Evolutionary conservation across 768 basidiomycete genomes (phyloP).

Genomic region (Pisolithus orientalis): DNA sequence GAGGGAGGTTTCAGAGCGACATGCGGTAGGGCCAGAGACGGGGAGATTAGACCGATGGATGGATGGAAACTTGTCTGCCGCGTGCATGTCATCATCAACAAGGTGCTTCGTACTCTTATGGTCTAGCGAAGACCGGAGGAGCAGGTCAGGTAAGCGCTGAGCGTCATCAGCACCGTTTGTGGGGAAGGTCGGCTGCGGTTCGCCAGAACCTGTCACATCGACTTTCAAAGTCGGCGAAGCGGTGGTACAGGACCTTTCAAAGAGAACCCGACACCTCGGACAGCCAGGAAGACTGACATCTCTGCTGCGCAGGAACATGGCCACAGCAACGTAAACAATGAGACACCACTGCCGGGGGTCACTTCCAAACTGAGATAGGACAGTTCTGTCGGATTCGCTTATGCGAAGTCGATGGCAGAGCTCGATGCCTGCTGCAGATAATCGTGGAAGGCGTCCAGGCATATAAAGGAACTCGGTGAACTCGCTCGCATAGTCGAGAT

Average conservation of each 20-base stretch:
- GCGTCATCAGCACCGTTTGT: not conserved
- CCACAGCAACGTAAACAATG: not conserved
- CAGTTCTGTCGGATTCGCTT: too few species aligned
- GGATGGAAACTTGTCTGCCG: too few species aligned
- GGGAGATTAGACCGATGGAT: too few species aligned
- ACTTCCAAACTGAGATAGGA: not conserved
- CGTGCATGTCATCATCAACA: too few species aligned
- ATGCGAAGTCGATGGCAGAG: not conserved
- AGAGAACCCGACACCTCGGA: not conserved
- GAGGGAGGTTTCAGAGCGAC: not conserved
- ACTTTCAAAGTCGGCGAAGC: not conserved
- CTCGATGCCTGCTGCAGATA: not conserved
- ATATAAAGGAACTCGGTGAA: not conserved
- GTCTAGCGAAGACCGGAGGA: not conserved
- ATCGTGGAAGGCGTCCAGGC: not conserved
- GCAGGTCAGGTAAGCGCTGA: not conserved
- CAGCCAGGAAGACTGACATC: not conserved
- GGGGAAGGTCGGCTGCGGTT: not conserved
- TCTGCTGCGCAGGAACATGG: not conserved
- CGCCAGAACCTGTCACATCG: not conserved
- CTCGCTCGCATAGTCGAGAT: not conserved
- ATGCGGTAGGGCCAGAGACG: not conserved
- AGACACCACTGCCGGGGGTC: not conserved
- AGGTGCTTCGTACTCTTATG: too few species aligned
- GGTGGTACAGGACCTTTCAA: not conserved